Conservation (phyloP, 805 yeast species). For the Cyberlindnera misumaiensis region DNA sequence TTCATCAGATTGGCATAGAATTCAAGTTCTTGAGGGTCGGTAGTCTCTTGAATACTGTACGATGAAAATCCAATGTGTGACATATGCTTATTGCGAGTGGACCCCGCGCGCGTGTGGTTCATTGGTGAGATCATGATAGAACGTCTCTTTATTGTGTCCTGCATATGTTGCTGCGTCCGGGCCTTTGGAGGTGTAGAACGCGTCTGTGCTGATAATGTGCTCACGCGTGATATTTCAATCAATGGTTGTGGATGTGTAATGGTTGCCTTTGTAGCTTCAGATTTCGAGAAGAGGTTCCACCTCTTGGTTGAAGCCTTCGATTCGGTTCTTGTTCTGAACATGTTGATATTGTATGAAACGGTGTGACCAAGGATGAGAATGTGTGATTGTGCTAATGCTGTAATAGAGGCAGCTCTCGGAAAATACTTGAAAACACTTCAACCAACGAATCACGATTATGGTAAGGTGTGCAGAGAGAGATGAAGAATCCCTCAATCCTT, state of each 20-base stretch:
- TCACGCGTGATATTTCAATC: not conserved
- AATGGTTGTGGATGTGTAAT: not conserved
- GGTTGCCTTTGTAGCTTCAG: not conserved
- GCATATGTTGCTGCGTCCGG: not conserved
- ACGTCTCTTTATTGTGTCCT: conserved; percentile 1
- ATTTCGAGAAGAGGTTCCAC: conserved; percentile 1
- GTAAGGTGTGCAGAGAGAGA: too few relatives aligned
- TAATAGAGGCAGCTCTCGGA: too few relatives aligned
- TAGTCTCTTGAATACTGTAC: conserved; percentile 4
- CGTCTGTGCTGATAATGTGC: not conserved
- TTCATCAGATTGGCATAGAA: conserved; percentile 12
- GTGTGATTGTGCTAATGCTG: too few relatives aligned
- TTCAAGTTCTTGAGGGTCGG: conserved; percentile 19
- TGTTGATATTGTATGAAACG: not conserved
- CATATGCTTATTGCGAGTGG: conserved; percentile 7
- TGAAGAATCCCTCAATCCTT: too few relatives aligned
- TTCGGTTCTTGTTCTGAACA: conserved; percentile 1
- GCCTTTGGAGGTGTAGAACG: not conserved
- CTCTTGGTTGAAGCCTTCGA: not conserved
- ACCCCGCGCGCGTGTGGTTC: not conserved
- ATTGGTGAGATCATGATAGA: conserved; percentile 1
- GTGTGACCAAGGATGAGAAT: too few relatives aligned
- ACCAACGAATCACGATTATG: too few relatives aligned
- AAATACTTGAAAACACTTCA: too few relatives aligned
- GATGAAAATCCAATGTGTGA: conserved; percentile 11